phyloP scores from a whole-genome alignment of 2,329 filamentous ascomycete genomes.

The Neonectria hederae region DNA sequence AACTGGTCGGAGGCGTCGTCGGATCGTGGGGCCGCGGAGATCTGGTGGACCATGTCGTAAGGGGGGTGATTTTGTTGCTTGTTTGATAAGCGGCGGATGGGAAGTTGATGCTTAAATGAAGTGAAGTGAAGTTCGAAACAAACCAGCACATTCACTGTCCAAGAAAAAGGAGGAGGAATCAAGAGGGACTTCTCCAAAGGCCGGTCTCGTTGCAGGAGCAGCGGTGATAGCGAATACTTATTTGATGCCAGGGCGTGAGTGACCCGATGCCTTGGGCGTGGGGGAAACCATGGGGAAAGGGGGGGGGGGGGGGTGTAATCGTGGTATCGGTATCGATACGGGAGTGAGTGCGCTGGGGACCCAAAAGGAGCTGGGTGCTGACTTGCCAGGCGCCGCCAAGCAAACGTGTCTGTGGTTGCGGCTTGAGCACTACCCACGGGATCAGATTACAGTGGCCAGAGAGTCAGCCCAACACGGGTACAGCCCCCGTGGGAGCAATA shows the following conservation, averaged over 20 bases:
- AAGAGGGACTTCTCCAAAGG: background rate
- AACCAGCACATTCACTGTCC: background rate
- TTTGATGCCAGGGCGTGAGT: slow-evolving; percentile 18
- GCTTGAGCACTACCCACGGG: slow-evolving; percentile 5
- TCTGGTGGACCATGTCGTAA: slow-evolving; percentile 16
- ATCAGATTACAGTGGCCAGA: background rate
- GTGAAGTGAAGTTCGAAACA: background rate
- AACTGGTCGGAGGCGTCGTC: slow-evolving; percentile 27
- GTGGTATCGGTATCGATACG: slow-evolving; percentile 6
- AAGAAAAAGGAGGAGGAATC: background rate
- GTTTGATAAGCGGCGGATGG: background rate
- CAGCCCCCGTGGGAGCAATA: background rate
- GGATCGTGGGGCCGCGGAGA: slow-evolving; percentile 37
- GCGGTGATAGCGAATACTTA: slow-evolving; percentile 34
- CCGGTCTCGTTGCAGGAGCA: slow-evolving; percentile 8
- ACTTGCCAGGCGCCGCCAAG: slow-evolving; percentile 16
- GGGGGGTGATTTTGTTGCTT: background rate
- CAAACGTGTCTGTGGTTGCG: background rate
- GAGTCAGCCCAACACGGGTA: background rate
- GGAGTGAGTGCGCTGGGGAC: background rate
- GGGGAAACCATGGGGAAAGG: slow-evolving; percentile 19
- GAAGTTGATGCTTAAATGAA: background rate
- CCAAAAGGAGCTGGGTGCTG: background rate
- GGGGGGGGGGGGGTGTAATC: slow-evolving; percentile 21
- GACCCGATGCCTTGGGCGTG: slow-evolving; percentile 25